phyloP scores from a whole-genome alignment of 1,139 yeast genomes.

The Saccharomyces hybrid region DNA sequence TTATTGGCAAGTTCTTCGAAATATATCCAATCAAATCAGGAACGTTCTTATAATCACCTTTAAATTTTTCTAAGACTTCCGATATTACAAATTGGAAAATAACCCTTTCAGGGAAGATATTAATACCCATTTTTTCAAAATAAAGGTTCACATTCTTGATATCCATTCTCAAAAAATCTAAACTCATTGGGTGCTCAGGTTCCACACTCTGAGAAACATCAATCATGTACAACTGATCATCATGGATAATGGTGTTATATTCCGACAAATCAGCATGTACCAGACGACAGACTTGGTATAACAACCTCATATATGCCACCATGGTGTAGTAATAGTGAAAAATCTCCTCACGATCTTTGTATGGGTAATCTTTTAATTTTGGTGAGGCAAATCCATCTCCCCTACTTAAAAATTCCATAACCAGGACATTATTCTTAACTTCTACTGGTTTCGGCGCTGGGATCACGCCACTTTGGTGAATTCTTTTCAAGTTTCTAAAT shows the following conservation, averaged over 20 bases:
- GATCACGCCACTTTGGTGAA: constrained; percentile 60
- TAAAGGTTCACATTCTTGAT: constrained; percentile 90
- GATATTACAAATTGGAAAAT: constrained; percentile 69
- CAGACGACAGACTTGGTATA: constrained; percentile 80
- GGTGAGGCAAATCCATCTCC: constrained; percentile 71
- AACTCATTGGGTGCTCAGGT: constrained; percentile 95
- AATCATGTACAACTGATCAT: constrained; percentile 73
- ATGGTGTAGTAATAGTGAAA: constrained; percentile 66
- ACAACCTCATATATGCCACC: constrained; percentile 73
- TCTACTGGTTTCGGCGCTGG: constrained; percentile 92
- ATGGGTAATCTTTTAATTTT: constrained; percentile 71
- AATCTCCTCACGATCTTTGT: constrained; percentile 56
- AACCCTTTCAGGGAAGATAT: constrained; percentile 71
- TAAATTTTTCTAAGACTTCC: constrained; percentile 32
- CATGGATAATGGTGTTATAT: constrained; percentile 82
- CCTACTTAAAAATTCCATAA: constrained; percentile 81
- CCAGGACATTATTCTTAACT: constrained; percentile 80
- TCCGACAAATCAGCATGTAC: constrained; percentile 97
- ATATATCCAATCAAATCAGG: constrained; percentile 32
- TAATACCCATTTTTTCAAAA: constrained; percentile 64
- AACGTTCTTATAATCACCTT: constrained; percentile 40
- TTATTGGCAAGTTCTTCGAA: constrained; percentile 44
- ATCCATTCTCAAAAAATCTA: constrained; percentile 94
- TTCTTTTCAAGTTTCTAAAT: constrained; percentile 80
- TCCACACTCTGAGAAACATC: constrained; percentile 98